Evolutionary conservation across 148 eudicot genomes (phyloP), one percentile per base, ranked within the genome.

Genomic region (Silene conica): DNA sequence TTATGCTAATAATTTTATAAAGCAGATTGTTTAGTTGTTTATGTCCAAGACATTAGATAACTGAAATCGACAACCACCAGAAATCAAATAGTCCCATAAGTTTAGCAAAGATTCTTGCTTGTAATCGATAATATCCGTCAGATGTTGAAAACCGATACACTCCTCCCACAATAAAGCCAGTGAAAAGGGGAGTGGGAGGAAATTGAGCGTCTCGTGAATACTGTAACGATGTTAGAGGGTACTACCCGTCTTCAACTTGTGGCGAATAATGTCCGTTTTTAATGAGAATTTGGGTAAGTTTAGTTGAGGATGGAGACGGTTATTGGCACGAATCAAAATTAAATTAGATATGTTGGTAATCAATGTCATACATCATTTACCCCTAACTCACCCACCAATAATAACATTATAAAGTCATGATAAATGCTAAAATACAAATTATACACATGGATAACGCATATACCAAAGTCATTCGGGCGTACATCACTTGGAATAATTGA

Each of bases 401-500:
- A 61, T 20, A 11, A 61, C 8, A 61, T 61, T n/a, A n/a, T n/a
- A n/a, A n/a, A 61, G 25, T 23, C 31, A 12, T 61, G 34, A 61
- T 61, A 11, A 25, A 23, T 61, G 25, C 65, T 61, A 61, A 61
- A 61, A 21, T 61, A 61, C 65, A 61, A 22, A 61, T 21, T 25
- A 9, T 9, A 61, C 65, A 61, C 31, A 60, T 60, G 63, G 10
- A 59, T 59, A 19, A 22, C 31, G 34, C 34, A 61, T 25, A 25
- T 4, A 61, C 34, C 22, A 61, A 66, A 66, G 50, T 21, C 19
- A 22, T 55, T 16, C 21, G 11, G 5, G 61, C 34, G 19, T 18
- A 58, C 34, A 43, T 12, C 31, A 67, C 1, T 73, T 61, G 22
- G 63, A 60, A 34, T 79, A 31, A 79, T 43, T 71, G 82, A 75